Percentiles rank a stretch among this genome's conserved stretches.
Evolutionary conservation across 2,329 filamentous ascomycete species (phyloP).

Genomic region (Westerdykella aurantiaca): DNA sequence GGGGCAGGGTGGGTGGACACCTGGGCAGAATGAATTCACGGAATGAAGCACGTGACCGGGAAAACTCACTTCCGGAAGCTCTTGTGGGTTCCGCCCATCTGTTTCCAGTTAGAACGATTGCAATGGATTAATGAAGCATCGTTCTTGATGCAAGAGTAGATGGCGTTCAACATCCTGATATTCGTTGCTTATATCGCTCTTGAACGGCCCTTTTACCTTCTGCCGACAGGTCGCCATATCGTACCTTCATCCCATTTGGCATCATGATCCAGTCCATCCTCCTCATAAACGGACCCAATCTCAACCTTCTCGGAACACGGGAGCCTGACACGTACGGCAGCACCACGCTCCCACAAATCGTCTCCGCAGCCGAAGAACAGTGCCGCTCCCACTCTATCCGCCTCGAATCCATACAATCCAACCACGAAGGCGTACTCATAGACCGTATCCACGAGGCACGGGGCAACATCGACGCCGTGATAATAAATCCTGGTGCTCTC

Average conservation of each 20-base stretch:
- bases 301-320: slow-evolving; percentile 70
- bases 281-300: slow-evolving; percentile 75
- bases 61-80: too few species aligned
- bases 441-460: slow-evolving; percentile 67
- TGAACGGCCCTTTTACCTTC: slow-evolving; percentile 23
- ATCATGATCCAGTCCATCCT: slow-evolving; percentile 50
- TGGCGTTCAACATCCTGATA: too few species aligned
- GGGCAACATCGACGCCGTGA: slow-evolving; percentile 54
- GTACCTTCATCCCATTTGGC: not conserved
- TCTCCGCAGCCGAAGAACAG: slow-evolving; percentile 45
- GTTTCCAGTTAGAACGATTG: too few species aligned
- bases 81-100: too few species aligned
- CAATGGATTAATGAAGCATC: too few species aligned
- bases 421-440: slow-evolving; percentile 69
- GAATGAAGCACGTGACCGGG: too few species aligned
- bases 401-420: slow-evolving; percentile 64
- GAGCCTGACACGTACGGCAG: slow-evolving; percentile 69
- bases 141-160: too few species aligned
- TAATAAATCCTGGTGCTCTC: slow-evolving; percentile 71
- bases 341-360: slow-evolving; percentile 61
- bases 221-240: slow-evolving; percentile 1
- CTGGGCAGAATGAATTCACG: too few species aligned
- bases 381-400: slow-evolving; percentile 45
- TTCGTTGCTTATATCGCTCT: slow-evolving; percentile 49
- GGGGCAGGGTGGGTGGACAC: too few species aligned